Conservation (phyloP, 2,329 filamentous ascomycete genomes). For the Eutypa lata region DNA sequence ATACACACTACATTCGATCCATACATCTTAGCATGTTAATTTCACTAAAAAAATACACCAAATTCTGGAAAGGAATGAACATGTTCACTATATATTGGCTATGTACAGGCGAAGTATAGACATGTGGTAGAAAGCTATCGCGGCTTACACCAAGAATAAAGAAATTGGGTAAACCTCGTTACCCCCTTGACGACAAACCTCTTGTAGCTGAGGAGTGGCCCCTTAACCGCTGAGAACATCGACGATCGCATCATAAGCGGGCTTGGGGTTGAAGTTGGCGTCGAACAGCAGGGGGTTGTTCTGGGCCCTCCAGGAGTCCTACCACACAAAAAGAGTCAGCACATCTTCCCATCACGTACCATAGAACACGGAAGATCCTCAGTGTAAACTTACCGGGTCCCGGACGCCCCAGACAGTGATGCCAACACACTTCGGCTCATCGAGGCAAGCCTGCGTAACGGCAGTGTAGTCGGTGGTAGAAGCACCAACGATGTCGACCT, state of each 20-base stretch:
- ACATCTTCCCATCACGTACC: too few species aligned
- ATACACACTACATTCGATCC: neutral
- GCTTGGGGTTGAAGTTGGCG: constrained; percentile 47
- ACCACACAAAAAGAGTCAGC: neutral
- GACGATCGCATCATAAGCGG: constrained; percentile 47
- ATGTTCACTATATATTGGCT: neutral
- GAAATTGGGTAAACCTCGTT: too few species aligned
- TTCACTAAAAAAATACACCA: too few species aligned
- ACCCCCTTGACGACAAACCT: too few species aligned
- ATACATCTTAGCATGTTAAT: too few species aligned
- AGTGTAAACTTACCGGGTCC: constrained; percentile 39
- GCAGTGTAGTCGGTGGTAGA: constrained; percentile 55
- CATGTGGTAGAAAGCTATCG: neutral
- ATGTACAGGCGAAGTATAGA: neutral
- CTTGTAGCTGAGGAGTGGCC: neutral
- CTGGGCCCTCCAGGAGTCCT: constrained; percentile 50
- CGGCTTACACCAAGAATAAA: neutral
- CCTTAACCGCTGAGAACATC: constrained; percentile 25
- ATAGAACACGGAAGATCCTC: too few species aligned
- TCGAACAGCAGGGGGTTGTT: constrained; percentile 54
- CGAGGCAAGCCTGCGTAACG: constrained; percentile 56
- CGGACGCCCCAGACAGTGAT: constrained; percentile 62
- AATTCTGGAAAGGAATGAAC: neutral
- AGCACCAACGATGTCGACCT: constrained; percentile 62
- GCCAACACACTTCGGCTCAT: constrained; percentile 58